phyloP scores from a whole-genome alignment of 768 basidiomycete species.

The Tylopilus plumbeoviolaceoides region DNA sequence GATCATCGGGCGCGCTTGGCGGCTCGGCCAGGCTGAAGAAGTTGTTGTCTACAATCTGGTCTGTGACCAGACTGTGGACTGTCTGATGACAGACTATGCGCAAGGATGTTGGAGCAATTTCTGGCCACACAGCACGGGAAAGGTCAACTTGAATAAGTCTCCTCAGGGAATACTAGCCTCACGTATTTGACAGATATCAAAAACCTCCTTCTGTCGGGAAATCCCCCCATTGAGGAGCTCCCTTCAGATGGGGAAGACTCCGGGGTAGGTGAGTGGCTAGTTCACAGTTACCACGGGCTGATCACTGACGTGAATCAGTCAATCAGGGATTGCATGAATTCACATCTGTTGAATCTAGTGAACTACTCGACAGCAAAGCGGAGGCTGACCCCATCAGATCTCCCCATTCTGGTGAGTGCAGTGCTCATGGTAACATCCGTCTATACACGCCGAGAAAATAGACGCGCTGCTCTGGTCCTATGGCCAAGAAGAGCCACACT shows the following conservation, averaged over 20 bases:
- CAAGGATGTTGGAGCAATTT: slow-evolving; percentile 11
- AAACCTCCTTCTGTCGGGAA: slow-evolving; percentile 1
- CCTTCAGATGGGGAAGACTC: neutral
- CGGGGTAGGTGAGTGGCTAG: too few species aligned
- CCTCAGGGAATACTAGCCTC: too few species aligned
- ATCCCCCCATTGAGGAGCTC: neutral
- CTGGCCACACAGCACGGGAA: neutral
- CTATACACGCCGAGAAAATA: too few species aligned
- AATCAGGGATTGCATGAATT: neutral
- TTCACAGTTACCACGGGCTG: too few species aligned
- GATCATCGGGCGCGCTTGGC: slow-evolving; percentile 12
- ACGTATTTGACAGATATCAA: neutral
- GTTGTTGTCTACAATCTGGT: slow-evolving; percentile 11
- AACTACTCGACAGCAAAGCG: neutral
- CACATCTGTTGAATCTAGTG: too few species aligned
- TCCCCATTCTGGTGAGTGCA: neutral
- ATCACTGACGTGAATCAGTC: neutral
- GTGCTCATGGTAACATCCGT: too few species aligned
- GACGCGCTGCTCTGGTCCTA: too few species aligned
- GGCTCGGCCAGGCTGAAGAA: slow-evolving; percentile 5
- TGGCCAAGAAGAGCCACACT: too few species aligned
- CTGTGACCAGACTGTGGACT: slow-evolving; percentile 6
- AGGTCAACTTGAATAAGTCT: neutral
- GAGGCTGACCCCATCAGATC: neutral
- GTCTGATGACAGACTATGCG: slow-evolving; percentile 8